A percentile compares a stretch with the other conserved stretches of the same genome.
These are phyloP conservation scores for Irpex lacteus DNA, from an alignment of 1,284 basidiomycete species.

Conservation along the genomic window DNA sequence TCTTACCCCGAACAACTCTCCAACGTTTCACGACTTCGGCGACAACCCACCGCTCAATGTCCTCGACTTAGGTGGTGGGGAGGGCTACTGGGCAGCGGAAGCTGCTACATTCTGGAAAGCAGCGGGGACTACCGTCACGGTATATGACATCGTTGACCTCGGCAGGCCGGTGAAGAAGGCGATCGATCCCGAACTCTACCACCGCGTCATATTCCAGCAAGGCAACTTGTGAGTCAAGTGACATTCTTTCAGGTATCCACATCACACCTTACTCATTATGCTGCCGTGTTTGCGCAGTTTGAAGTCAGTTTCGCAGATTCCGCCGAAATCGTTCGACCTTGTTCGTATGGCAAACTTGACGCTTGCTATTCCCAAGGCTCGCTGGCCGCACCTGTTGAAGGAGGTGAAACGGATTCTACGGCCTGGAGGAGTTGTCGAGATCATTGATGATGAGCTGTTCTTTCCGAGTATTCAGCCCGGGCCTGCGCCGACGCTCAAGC, in stretches of 20 bases:
- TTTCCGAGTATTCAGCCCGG: constrained; percentile 49
- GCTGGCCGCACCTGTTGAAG: constrained; percentile 55
- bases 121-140: constrained; percentile 47
- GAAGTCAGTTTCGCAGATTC: constrained; percentile 51
- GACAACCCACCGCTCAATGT: constrained; percentile 49
- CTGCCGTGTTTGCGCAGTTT: constrained; percentile 42
- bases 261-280: constrained; percentile 3
- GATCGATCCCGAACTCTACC: constrained; percentile 24
- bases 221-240: constrained; percentile 55
- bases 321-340: constrained; percentile 59
- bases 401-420: constrained; percentile 62
- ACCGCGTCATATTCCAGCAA: constrained; percentile 53
- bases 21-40: constrained; percentile 58
- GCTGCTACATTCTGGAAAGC: constrained; percentile 59
- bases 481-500: background rate
- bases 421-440: constrained; percentile 60
- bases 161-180: constrained; percentile 24
- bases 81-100: constrained; percentile 60
- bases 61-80: constrained; percentile 71
- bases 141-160: constrained; percentile 62
- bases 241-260: constrained; percentile 25
- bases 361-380: constrained; percentile 53
- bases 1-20: constrained; percentile 44
- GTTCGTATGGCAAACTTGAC: constrained; percentile 67
- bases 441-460: constrained; percentile 68